Evolutionary conservation across 768 basidiomycete species (phyloP), one percentile per base, ranked within the genome.

Genomic region (Boletus eberwhitei): DNA sequence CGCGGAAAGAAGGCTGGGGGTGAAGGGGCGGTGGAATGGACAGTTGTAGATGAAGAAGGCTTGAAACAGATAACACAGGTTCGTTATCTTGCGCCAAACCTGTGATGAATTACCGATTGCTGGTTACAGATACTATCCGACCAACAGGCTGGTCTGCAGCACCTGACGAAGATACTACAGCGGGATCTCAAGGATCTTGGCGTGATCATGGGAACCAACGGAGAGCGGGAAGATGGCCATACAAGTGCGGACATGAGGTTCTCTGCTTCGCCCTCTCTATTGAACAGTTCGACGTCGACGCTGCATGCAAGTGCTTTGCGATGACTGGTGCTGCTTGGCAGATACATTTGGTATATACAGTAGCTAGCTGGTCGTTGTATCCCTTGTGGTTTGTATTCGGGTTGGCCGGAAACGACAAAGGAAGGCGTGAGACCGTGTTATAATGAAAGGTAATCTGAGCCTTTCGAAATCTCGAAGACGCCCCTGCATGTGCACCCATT

Each of bases 11-110:
- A 78, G 57, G 70, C 64, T 21, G 72, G 69, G 31, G 62, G 64
- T 13, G 78, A 76, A 16, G 77, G 75, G 1, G 53, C 48, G 16
- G 77, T 79, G 8, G 87, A 85, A 61, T 92, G 90, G 90, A 80
- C 84, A 0, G 88, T 93, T n/a, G 87, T 89, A 3, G 92, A 94
- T 66, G 88, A 90, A 63, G 89, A 91, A 2, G 91, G 91, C 1
- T 71, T 94, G 52, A 76, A 82, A 44, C 84, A 89, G 67, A 84
- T 94, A 52, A 76, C 85, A 4, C 85, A 88, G 79, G 89, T 88
- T 54, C 17, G 76, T 65, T 44, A 8, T 42, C 36, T 48, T 55
- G 55, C 29, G 17, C 47, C 12, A 21, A n/a, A 16, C 7, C 5
- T 5, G 16, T 8, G 12, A 40, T 17, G 22, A 24, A 19, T 35